Base-by-base conservation (phyloP, 208 protist species). In the Hexamita inflata region DNA sequence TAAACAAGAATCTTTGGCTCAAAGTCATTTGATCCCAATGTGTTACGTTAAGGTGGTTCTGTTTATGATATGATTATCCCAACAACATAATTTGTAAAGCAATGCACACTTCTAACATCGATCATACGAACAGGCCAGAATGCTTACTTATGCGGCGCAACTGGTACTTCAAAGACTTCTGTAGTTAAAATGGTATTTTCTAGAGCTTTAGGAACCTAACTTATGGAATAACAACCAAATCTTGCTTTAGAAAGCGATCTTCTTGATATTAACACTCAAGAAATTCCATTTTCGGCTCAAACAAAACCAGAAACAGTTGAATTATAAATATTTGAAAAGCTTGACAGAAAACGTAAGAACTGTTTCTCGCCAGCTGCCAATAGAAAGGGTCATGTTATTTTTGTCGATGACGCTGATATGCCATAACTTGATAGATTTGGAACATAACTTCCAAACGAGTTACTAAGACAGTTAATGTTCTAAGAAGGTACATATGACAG, bases 401-500 rank as follows among this genome's bases (percentile, higher is more conserved):
- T 97, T 78, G 89, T 96, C 77, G 93, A 97, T 80, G 93, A 97
- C 81, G 79, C 96, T 32, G 96, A 96, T 85, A 96, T 97, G 92
- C 94, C 94, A 7, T 86, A 87, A 0, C 84, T 91, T 7, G 93
- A 97, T 83, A 82, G 86, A 61, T 97, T 93, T 76, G 94, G 93
- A 29, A 91, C 94, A 7, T 93, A 94, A 53, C 94, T 93, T 66
- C 92, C 93, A 32, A 91, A 97, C 66, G 93, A 97, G 83, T 82
- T 98, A 19, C 84, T 98, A 11, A 86, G 95, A 0, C 94, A 97
- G 86, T 77, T 97, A 60, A 92, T 95, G 82, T 88, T 91, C 66
- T 89, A 91, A 62, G 85, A 86, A 60, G 94, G 93, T 53, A 96
- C 11, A 1, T 79, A 79, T 67, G 57, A 75, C 26, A 65, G 67